Conservation (phyloP, 1,284 basidiomycete species). For the Sanghuangporus weigelae region DNA sequence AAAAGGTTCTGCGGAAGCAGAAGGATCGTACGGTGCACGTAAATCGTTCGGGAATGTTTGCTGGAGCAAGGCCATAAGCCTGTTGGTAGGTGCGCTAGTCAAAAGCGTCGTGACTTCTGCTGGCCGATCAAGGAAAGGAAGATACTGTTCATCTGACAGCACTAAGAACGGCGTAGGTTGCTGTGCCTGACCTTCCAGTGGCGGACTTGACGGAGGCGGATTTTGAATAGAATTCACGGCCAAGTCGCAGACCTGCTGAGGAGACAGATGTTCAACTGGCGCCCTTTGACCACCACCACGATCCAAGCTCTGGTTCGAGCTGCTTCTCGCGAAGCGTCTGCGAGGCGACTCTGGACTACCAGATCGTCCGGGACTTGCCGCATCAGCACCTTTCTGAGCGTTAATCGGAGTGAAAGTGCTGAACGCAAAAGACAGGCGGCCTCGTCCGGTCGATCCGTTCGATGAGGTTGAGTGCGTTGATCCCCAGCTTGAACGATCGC, state of each 20-base stretch:
- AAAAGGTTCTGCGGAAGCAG: background rate
- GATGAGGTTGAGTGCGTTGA: constrained; percentile 16
- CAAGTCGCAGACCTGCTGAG: constrained; percentile 25
- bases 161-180: constrained; percentile 25
- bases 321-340: constrained; percentile 10
- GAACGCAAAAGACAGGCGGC: constrained; percentile 26
- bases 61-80: constrained; percentile 28
- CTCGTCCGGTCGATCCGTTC: constrained; percentile 13
- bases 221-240: constrained; percentile 20
- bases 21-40: constrained; percentile 6
- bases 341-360: constrained; percentile 7
- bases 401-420: constrained; percentile 24
- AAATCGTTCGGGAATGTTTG: constrained; percentile 26
- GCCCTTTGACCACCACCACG: constrained; percentile 12
- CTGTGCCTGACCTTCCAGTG: constrained; percentile 5
- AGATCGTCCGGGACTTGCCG: background rate
- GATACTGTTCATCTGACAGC: constrained; percentile 26
- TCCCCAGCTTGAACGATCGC: constrained; percentile 20
- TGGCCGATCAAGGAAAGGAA: constrained; percentile 31
- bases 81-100: constrained; percentile 25
- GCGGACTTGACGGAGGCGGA: constrained; percentile 12
- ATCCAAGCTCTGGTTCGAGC: constrained; percentile 16
- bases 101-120: constrained; percentile 28
- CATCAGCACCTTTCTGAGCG: background rate
- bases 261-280: constrained; percentile 18